phyloP scores from a whole-genome alignment of 441 rosid genomes.

The Erodium trifolium region DNA sequence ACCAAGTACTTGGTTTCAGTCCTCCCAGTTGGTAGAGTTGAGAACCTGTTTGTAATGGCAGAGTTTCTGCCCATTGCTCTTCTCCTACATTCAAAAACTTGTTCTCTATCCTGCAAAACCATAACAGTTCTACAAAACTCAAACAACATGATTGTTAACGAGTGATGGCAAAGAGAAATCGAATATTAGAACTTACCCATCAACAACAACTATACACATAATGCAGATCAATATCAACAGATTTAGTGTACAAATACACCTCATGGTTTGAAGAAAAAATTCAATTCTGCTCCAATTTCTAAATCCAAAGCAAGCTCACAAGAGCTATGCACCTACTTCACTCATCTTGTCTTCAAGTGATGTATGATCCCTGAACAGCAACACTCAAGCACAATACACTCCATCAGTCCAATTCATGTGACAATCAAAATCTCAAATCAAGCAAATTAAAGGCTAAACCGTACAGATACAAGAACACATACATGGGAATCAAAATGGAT shows the following conservation, averaged over 20 bases:
- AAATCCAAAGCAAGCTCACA: not conserved
- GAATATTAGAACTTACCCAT: not conserved
- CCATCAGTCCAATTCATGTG: not conserved
- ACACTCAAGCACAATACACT: not conserved
- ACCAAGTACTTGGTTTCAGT: slow-evolving; percentile 60
- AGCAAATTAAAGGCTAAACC: not conserved
- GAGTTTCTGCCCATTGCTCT: slow-evolving; percentile 58
- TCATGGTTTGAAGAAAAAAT: not conserved
- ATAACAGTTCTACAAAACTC: not conserved
- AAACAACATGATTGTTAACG: not conserved
- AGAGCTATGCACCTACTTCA: not conserved
- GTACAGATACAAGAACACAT: not conserved
- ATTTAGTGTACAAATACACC: not conserved
- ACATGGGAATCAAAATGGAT: not conserved
- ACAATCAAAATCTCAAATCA: not conserved
- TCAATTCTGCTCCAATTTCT: not conserved
- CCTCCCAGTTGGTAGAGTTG: slow-evolving; percentile 49
- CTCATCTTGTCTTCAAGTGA: not conserved
- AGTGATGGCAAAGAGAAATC: not conserved
- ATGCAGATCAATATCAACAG: slow-evolving; percentile 20
- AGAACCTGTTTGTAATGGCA: slow-evolving; percentile 51
- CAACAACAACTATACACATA: not conserved
- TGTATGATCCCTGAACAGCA: not conserved
- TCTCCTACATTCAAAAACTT: slow-evolving; percentile 49
- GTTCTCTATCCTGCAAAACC: slow-evolving; percentile 29